Evolutionary conservation across 2,329 filamentous ascomycete species (phyloP).

Genomic region (Alternaria viburni): DNA sequence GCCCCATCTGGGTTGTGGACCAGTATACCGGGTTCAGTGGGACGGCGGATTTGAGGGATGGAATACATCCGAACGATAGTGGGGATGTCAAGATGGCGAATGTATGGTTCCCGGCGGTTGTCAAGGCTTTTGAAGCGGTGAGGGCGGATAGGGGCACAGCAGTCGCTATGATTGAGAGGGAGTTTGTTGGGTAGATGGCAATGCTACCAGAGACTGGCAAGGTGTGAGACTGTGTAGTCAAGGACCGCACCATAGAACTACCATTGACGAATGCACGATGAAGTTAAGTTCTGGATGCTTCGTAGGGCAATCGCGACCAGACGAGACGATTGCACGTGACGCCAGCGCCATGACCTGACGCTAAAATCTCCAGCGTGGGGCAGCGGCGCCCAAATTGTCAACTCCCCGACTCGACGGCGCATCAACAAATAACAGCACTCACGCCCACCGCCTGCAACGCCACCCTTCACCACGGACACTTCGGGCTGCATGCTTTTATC

Average conservation of each 20-base stretch:
- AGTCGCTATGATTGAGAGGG: not conserved
- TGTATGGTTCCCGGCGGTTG: conserved; percentile 39
- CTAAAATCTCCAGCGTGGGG: conserved; percentile 22
- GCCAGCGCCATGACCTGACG: conserved; percentile 6
- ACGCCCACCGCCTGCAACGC: not conserved
- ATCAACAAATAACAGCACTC: conserved; percentile 36
- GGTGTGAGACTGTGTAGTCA: not conserved
- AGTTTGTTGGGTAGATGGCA: not conserved
- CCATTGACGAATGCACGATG: not conserved
- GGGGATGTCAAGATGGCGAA: conserved; percentile 53
- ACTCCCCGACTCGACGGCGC: conserved; percentile 19
- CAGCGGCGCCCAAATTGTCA: conserved; percentile 24
- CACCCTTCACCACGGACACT: conserved; percentile 5
- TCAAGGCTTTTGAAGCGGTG: conserved; percentile 30
- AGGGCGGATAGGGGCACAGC: conserved; percentile 22
- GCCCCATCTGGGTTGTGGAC: conserved; percentile 53
- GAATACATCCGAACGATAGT: conserved; percentile 50
- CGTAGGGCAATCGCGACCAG: not conserved
- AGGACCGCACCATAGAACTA: not conserved
- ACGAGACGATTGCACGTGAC: conserved; percentile 9
- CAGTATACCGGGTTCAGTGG: conserved; percentile 50
- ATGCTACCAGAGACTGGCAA: not conserved
- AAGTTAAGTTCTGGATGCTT: not conserved
- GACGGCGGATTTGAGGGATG: conserved; percentile 46
- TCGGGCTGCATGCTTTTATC: conserved; percentile 10